A percentile compares a stretch with the other conserved stretches of the same genome.
Evolutionary conservation across 23 red algal genomes (phyloP).

Genomic region (Gracilaria caudata): DNA sequence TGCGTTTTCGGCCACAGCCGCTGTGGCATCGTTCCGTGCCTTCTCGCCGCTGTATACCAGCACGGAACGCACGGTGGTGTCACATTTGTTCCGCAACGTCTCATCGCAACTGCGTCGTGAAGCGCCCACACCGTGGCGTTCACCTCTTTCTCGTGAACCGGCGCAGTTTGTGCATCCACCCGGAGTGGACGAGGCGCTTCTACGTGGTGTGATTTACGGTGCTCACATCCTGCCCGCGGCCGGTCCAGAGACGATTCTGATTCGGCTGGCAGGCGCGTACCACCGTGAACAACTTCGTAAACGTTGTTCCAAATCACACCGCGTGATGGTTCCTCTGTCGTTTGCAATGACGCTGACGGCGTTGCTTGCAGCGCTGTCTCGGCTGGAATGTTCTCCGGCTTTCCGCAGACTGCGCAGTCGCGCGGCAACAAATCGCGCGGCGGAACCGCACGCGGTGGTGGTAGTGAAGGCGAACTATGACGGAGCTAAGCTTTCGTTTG

Average conservation of each 20-base stretch:
- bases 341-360: slow-evolving; percentile 60
- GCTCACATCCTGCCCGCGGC: slow-evolving; percentile 39
- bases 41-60: slow-evolving; percentile 50
- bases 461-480: slow-evolving; percentile 40
- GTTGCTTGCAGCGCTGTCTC: slow-evolving; percentile 28
- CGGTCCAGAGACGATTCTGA: slow-evolving; percentile 30
- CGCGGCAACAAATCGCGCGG: background rate
- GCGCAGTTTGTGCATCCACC: background rate
- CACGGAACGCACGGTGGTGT: slow-evolving; percentile 30
- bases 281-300: slow-evolving; percentile 43
- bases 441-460: slow-evolving; percentile 41
- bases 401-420: slow-evolving; percentile 33
- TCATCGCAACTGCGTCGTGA: slow-evolving; percentile 13
- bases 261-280: slow-evolving; percentile 52
- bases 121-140: slow-evolving; percentile 46
- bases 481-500: slow-evolving; percentile 30
- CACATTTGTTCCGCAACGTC: slow-evolving; percentile 1
- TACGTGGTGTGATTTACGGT: slow-evolving; percentile 36
- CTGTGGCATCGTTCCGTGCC: slow-evolving; percentile 24
- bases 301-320: background rate
- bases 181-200: slow-evolving; percentile 29
- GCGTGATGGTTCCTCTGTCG: slow-evolving; percentile 47
- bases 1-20: background rate
- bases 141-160: slow-evolving; percentile 8
- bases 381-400: slow-evolving; percentile 34